Conservation (phyloP, 768 basidiomycete genomes). For the Mycena pura region DNA sequence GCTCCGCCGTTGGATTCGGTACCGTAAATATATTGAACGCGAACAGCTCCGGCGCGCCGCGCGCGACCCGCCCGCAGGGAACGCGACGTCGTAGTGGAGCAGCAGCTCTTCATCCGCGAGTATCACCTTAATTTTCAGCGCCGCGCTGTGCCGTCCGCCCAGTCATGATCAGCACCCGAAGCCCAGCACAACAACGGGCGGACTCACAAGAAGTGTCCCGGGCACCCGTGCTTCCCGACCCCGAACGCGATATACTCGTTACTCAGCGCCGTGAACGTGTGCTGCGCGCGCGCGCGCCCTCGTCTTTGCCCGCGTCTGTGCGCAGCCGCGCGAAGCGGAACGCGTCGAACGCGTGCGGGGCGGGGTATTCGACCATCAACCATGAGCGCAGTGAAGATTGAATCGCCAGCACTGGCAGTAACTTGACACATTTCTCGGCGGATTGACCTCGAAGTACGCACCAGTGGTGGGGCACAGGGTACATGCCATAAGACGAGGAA, state of each 20-base stretch:
- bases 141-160: background rate
- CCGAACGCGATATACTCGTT: slow-evolving; percentile 27
- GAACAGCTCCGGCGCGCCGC: slow-evolving; percentile 13
- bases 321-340: slow-evolving; percentile 30
- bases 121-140: slow-evolving; percentile 23
- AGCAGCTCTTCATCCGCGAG: slow-evolving; percentile 19
- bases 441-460: no score
- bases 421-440: no score
- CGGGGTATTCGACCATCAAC: slow-evolving; percentile 9
- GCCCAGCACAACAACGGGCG: background rate
- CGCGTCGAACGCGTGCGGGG: slow-evolving; percentile 23
- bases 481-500: no score
- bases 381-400: no score
- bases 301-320: slow-evolving; percentile 7
- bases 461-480: no score
- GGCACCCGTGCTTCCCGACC: slow-evolving; percentile 21
- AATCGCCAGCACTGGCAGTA: no score
- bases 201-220: slow-evolving; percentile 19
- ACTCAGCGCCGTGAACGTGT: slow-evolving; percentile 21
- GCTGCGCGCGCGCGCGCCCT: background rate
- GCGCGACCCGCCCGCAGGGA: slow-evolving; percentile 14
- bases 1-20: slow-evolving; percentile 20
- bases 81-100: slow-evolving; percentile 19
- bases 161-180: background rate
- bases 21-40: slow-evolving; percentile 21